Evolutionary conservation across 169 alveolate species (phyloP).

Genomic region (Theileria parva): DNA sequence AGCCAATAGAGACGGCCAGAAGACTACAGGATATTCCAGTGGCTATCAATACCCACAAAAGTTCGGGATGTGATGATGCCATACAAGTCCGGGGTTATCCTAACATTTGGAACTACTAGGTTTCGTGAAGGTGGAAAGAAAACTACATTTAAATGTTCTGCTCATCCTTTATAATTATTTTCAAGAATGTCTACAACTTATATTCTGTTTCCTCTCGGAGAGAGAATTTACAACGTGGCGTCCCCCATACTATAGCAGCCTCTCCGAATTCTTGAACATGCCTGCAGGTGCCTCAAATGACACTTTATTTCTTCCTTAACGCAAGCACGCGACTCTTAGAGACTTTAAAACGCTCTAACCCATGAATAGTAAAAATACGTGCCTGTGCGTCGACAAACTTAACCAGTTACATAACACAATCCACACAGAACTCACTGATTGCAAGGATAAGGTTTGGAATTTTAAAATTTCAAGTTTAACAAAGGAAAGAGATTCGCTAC

Average conservation of each 20-base stretch:
- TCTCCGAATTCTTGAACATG: conserved; percentile 4
- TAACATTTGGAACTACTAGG: conserved; percentile 1
- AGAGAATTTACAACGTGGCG: background rate
- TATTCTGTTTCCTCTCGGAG: background rate
- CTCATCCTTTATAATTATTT: background rate
- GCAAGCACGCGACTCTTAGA: conserved; percentile 1
- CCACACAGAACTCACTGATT: conserved; percentile 39
- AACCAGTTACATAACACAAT: conserved; percentile 56
- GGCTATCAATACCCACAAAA: conserved; percentile 77
- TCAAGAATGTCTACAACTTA: background rate
- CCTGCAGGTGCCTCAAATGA: conserved; percentile 26
- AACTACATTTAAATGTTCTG: background rate
- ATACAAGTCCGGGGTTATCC: conserved; percentile 18
- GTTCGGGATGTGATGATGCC: conserved; percentile 73
- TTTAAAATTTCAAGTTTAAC: conserved; percentile 38
- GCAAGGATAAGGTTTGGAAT: conserved; percentile 62
- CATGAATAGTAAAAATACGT: conserved; percentile 28
- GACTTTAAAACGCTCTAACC: background rate
- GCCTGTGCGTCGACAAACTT: conserved; percentile 53
- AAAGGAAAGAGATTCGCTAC: conserved; percentile 32
- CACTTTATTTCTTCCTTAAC: conserved; percentile 1
- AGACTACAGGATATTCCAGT: conserved; percentile 73
- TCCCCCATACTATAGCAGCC: background rate
- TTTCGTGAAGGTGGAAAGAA: background rate
- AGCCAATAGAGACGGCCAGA: conserved; percentile 83